Conservation (phyloP, 257 asterid species). For the Ehretia macrophylla region DNA sequence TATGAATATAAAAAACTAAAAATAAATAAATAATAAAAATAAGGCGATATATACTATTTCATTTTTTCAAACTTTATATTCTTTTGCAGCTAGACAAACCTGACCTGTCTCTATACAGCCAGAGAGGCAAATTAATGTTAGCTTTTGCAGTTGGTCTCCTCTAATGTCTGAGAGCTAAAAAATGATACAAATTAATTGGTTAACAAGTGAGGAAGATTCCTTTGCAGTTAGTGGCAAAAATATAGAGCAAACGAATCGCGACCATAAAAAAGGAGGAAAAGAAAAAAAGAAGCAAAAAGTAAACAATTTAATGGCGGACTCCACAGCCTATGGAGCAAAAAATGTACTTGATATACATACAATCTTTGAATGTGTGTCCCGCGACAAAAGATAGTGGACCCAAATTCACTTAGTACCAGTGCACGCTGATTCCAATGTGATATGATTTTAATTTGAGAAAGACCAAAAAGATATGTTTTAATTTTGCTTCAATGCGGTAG, state of each 20-base stretch:
- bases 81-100: conserved; percentile 27
- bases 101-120: not conserved
- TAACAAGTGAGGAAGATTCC: conserved; percentile 17
- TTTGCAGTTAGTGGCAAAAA: conserved; percentile 34
- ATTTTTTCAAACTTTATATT: too few relatives aligned
- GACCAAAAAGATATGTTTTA: not conserved
- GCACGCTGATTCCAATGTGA: conserved; percentile 26
- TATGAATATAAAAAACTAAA: too few relatives aligned
- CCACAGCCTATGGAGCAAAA: conserved; percentile 43
- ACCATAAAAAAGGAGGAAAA: too few relatives aligned
- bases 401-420: conserved; percentile 1
- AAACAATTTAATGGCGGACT: not conserved
- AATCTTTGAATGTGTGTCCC: conserved; percentile 11
- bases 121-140: not conserved
- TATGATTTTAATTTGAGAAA: conserved; percentile 15
- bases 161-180: conserved; percentile 12
- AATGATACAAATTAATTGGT: conserved; percentile 9
- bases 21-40: too few relatives aligned
- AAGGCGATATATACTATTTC: too few relatives aligned
- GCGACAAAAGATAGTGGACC: conserved; percentile 27
- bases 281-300: too few relatives aligned
- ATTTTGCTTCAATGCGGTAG: conserved; percentile 34
- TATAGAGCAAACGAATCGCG: too few relatives aligned
- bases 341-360: conserved; percentile 1
- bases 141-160: conserved; percentile 8